A percentile compares a stretch with the other conserved stretches of the same genome.
These are phyloP conservation scores for Debaryomycetaceae sp. DNA, from an alignment of 1,139 yeast genomes.

Conservation along the genomic window DNA sequence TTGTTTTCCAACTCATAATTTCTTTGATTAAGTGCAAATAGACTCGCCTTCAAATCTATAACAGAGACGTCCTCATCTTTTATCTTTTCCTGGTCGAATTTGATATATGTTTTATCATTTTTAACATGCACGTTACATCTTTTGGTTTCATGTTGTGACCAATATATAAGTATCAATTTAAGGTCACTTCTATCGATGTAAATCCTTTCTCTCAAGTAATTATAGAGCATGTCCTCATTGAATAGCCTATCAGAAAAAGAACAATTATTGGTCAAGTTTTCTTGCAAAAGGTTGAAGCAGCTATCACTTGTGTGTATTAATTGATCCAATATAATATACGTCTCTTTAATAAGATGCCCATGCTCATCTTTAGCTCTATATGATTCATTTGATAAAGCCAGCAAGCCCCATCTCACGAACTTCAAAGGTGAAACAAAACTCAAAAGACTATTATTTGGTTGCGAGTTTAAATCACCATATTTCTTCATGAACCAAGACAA, in stretches of 20 bases:
- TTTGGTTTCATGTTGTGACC: constrained; percentile 18
- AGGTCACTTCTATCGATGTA: constrained; percentile 21
- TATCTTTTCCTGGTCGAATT: constrained; percentile 18
- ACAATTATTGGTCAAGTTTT: constrained; percentile 12
- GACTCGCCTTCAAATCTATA: constrained; percentile 20
- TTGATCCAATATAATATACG: constrained; percentile 25
- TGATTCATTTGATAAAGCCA: neutral
- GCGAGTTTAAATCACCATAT: constrained; percentile 6
- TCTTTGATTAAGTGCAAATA: constrained; percentile 18
- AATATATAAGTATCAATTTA: constrained; percentile 21
- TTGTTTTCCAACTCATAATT: constrained; percentile 18
- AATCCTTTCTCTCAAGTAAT: constrained; percentile 10
- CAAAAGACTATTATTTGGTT: constrained; percentile 6
- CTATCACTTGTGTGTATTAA: constrained; percentile 15
- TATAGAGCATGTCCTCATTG: constrained; percentile 14
- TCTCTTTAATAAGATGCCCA: constrained; percentile 19
- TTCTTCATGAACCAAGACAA: constrained; percentile 14
- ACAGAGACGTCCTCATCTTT: constrained; percentile 31
- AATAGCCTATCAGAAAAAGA: constrained; percentile 19
- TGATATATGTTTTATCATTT: constrained; percentile 18
- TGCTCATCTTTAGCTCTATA: constrained; percentile 5
- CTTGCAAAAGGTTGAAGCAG: constrained; percentile 8
- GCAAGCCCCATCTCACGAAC: constrained; percentile 20
- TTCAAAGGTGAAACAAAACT: constrained; percentile 18
- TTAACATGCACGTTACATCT: constrained; percentile 12